phyloP scores from a whole-genome alignment of 2,329 filamentous ascomycete genomes.

The Stachybotrys echinatus region DNA sequence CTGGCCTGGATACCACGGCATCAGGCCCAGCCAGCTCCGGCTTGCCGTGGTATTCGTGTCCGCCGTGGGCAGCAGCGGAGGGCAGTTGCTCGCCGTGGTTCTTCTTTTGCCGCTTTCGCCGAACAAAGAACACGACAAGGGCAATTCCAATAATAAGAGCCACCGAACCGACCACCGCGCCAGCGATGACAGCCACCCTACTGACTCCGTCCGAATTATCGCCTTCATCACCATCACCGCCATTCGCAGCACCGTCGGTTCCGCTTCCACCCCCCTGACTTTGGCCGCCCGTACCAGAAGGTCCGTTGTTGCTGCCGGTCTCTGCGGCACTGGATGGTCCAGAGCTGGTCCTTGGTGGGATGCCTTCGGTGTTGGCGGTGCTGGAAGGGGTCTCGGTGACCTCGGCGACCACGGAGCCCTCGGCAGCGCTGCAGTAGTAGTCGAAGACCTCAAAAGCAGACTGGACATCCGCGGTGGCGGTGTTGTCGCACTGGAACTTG shows the following conservation, averaged over 20 bases:
- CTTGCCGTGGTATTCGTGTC: conserved; percentile 21
- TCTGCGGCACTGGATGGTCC: conserved; percentile 8
- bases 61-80: conserved; percentile 4
- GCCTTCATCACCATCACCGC: conserved; percentile 5
- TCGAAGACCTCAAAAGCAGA: conserved; percentile 41
- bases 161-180: conserved; percentile 20
- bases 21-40: conserved; percentile 18
- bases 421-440: conserved; percentile 45
- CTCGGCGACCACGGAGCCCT: conserved; percentile 32
- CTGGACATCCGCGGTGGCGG: conserved; percentile 36
- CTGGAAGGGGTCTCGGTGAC: conserved; percentile 30
- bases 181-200: conserved; percentile 27
- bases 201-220: conserved; percentile 10
- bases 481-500: conserved; percentile 37
- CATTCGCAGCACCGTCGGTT: background rate
- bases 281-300: background rate
- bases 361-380: conserved; percentile 10
- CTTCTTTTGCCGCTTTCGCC: conserved; percentile 23
- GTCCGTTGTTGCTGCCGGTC: conserved; percentile 11
- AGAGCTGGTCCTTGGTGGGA: conserved; percentile 3
- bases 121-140: conserved; percentile 29
- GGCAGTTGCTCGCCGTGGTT: conserved; percentile 14
- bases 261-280: conserved; percentile 4
- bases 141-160: conserved; percentile 18
- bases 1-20: background rate